Base-by-base conservation (phyloP, 2,329 filamentous ascomycete species). In the Aspergillus ochraceoroseus region DNA sequence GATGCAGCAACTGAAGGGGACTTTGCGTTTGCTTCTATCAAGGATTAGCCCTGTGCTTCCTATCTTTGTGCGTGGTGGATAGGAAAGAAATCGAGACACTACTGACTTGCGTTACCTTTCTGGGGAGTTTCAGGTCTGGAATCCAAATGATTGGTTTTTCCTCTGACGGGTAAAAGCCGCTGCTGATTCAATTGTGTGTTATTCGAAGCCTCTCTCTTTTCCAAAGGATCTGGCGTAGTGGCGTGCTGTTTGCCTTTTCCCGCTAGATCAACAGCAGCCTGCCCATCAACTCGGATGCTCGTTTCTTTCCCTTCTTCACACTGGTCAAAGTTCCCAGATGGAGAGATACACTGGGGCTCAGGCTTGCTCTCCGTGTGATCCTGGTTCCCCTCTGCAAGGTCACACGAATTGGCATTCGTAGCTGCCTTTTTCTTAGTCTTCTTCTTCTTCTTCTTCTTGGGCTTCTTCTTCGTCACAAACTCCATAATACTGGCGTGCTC, bases 371-470 rank as follows among this genome's bases (percentile, higher is more conserved):
- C n/a, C n/a, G n/a, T n/a, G n/a, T n/a, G n/a, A 28, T 14, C 14
- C 22, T 5, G 23, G 2, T n/a, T 14, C 19, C 27, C 3, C 8
- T 34, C 19, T 14, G n/a, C n/a, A n/a, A n/a, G n/a, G n/a, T n/a
- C n/a, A n/a, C n/a, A n/a, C n/a, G n/a, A n/a, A n/a, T n/a, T 25
- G 9, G 5, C 20, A 7, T 19, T 15, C 17, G 26, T 38, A 25
- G 15, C 38, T 5, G 28, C 3, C 12, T 39, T 49, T 32, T 41
- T 49, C 13, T 31, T 44, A 12, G 34, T 36, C 14, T 44, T 48
- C 30, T 41, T 49, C 8, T 36, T 33, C 15, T 45, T 51, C 26
- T 36, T 47, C 7, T 44, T 47, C 28, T 48, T 46, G 14, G 39
- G 20, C 15, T 17, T 22, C 13, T 32, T 31, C 7, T 13, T 17